phyloP scores from a whole-genome alignment of 2,329 filamentous ascomycete genomes.

The Diaporthe sp. region DNA sequence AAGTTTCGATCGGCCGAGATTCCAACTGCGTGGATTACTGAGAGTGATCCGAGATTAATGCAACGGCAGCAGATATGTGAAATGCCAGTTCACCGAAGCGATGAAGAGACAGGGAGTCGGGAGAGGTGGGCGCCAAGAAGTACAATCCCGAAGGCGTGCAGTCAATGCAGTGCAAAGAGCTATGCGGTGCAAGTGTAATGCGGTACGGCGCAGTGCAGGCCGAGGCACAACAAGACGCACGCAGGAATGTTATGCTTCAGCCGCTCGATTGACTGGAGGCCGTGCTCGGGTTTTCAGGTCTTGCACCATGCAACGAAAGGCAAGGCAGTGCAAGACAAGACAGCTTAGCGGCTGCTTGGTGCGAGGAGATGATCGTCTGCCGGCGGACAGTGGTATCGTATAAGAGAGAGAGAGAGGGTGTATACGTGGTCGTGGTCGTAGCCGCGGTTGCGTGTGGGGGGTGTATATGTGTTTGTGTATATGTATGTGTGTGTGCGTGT shows the following conservation, averaged over 20 bases:
- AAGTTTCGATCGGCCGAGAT: not conserved
- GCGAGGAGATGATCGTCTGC: not conserved
- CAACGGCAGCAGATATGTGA: not conserved
- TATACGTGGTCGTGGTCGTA: not conserved
- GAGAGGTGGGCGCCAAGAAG: slow-evolving; percentile 29
- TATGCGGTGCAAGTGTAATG: slow-evolving; percentile 28
- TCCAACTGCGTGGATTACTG: not conserved
- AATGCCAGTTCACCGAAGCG: not conserved
- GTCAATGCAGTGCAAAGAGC: slow-evolving; percentile 23
- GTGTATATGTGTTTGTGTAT: not conserved
- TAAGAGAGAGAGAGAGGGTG: not conserved
- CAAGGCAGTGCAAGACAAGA: not conserved
- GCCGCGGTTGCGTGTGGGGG: not conserved
- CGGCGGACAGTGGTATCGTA: not conserved
- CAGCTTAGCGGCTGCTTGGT: not conserved
- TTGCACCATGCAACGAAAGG: not conserved
- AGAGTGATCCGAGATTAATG: not conserved
- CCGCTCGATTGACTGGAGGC: not conserved
- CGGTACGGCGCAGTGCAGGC: slow-evolving; percentile 20
- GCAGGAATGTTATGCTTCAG: slow-evolving; percentile 25
- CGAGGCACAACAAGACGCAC: slow-evolving; percentile 21
- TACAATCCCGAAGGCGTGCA: slow-evolving; percentile 28
- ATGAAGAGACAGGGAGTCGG: not conserved
- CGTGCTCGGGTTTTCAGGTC: not conserved
- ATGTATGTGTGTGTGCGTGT: not conserved